Base-by-base conservation (phyloP, 352 stramenopile species). In the Phytopythium oedochilum region DNA sequence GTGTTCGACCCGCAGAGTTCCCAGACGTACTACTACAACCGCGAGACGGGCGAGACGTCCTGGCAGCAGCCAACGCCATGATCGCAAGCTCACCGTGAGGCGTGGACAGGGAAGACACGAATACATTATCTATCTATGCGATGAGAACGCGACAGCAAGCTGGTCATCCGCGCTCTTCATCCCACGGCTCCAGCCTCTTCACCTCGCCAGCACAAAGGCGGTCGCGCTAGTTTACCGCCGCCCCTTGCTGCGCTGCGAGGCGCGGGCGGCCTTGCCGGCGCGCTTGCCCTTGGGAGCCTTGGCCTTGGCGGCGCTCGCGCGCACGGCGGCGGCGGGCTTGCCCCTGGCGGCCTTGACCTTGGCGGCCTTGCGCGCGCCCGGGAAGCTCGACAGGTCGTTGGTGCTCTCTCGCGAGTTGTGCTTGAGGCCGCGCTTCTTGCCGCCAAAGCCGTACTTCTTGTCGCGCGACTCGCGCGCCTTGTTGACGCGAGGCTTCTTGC, bases 401-500 rank as follows among this genome's bases (percentile, higher is more conserved):
- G 80, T 92, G 68, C 75, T 89, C 18, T 89, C 75, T 51, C 82
- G 81, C 11, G 81, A 77, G 78, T 94, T 94, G 61, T 71, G 74
- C 73, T 94, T 94, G 39, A 65, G 69, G 32, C 78, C 73, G 29
- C 74, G 72, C 49, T 84, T 89, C 56, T 88, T 89, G 63, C 84
- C 84, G 50, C 84, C 84, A 57, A 92, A 94, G 63, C 84, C 84
- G 62, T 81, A 94, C 68, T 92, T 91, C 53, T 89, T 88, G 70
- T 94, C 61, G 50, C 85, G 83, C 23, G 77, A 68, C 54, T 89
- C 84, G 29, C 84, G 80, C 56, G 66, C 67, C 54, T 69, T 73
- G 62, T 94, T 94, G 23, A 79, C 56, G 20, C 80, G 76, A 8
- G 75, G 82, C 59, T 88, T 89, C 70, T 93, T 91, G 58, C 20